phyloP scores from a whole-genome alignment of 345 rosid genomes.

The Mangifera indica region DNA sequence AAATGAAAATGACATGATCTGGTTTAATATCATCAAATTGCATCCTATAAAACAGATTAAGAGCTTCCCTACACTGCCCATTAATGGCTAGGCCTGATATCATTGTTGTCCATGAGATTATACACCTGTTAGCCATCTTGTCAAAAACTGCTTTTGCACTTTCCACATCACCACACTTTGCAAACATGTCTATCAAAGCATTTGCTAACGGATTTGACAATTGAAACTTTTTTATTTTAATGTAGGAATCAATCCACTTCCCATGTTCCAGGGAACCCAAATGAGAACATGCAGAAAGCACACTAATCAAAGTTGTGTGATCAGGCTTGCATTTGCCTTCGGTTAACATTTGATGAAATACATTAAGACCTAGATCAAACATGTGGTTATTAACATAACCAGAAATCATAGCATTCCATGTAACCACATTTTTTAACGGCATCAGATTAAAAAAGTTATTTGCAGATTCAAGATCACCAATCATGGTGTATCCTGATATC shows the following conservation, averaged over 20 bases:
- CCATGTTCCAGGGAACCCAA: conserved; percentile 36
- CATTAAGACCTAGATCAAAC: conserved; percentile 34
- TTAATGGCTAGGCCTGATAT: conserved; percentile 30
- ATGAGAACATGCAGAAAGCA: conserved; percentile 36
- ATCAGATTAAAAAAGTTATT: conserved; percentile 21
- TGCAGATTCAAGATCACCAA: conserved; percentile 26
- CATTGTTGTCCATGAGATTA: conserved; percentile 38
- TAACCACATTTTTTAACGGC: conserved; percentile 27
- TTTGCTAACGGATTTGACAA: conserved; percentile 32
- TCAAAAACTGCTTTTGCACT: conserved; percentile 24
- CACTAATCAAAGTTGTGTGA: conserved; percentile 28
- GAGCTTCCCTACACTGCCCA: conserved; percentile 26
- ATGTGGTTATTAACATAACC: conserved; percentile 30
- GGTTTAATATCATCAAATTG: conserved; percentile 21
- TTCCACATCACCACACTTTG: conserved; percentile 35
- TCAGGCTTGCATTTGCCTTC: conserved; percentile 32
- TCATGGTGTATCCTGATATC: conserved; percentile 25
- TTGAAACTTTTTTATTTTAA: conserved; percentile 25
- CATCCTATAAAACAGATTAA: conserved; percentile 30
- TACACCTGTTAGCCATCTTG: conserved; percentile 26
- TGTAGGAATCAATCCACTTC: conserved; percentile 33
- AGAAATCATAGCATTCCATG: conserved; percentile 36
- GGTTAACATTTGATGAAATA: conserved; percentile 30
- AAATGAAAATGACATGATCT: conserved; percentile 31
- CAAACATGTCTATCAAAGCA: conserved; percentile 39